Conservation (phyloP, 805 yeast genomes). For the Saccharomycopsis javanensis region DNA sequence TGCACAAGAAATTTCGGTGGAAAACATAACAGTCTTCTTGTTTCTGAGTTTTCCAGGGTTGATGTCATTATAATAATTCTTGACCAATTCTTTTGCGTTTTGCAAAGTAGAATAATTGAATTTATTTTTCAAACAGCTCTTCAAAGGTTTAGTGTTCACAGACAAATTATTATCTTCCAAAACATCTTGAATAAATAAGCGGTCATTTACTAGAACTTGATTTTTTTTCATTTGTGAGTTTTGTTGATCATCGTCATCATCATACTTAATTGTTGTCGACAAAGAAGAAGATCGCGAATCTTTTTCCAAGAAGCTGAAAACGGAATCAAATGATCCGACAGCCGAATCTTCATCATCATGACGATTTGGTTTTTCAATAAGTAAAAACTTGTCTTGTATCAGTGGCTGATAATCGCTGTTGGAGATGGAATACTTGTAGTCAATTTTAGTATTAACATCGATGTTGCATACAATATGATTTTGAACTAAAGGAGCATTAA, state of each 20-base stretch:
- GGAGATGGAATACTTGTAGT: not conserved
- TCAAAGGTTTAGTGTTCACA: no score
- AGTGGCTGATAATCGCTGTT: not conserved
- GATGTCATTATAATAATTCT: not conserved
- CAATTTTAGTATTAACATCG: conserved; percentile 8
- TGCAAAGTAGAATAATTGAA: not conserved
- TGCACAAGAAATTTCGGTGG: not conserved
- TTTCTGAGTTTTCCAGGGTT: not conserved
- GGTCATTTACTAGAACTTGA: not conserved
- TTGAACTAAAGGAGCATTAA: conserved; percentile 8
- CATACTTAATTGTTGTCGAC: not conserved
- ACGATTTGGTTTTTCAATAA: no score
- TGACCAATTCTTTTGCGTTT: not conserved
- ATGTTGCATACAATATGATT: not conserved
- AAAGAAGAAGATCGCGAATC: not conserved
- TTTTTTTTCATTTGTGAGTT: not conserved
- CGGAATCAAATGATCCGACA: not conserved
- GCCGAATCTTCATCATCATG: not conserved
- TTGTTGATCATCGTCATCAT: not conserved
- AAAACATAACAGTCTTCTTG: not conserved
- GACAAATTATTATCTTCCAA: not conserved
- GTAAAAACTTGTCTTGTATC: no score
- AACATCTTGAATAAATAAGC: not conserved
- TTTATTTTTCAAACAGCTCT: not conserved
- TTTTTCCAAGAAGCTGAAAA: not conserved